Conservation (phyloP, 2,329 filamentous ascomycete species). For the Clonostachys rosea region DNA sequence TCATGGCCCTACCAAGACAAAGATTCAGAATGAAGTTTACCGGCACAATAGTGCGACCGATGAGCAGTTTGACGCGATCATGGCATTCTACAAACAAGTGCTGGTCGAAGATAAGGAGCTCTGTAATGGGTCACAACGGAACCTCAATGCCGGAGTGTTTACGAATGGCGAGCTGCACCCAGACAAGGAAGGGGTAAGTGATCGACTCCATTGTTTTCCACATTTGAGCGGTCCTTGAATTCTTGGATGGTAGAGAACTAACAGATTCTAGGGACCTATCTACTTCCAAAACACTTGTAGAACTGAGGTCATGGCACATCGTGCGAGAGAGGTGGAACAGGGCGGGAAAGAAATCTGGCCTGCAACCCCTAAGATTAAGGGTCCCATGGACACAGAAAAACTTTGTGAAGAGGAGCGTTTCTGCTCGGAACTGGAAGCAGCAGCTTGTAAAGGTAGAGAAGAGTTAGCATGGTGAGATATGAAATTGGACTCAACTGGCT, state of each 20-base stretch:
- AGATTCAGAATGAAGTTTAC: constrained; percentile 33
- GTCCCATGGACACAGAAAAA: constrained; percentile 15
- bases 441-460: constrained; percentile 4
- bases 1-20: background rate
- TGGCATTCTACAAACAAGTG: constrained; percentile 44
- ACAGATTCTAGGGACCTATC: constrained; percentile 36
- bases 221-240: background rate
- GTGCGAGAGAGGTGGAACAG: constrained; percentile 31
- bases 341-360: constrained; percentile 41
- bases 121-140: constrained; percentile 53
- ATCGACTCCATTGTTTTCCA: constrained; percentile 27
- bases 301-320: constrained; percentile 36
- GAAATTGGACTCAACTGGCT: no score
- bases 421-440: constrained; percentile 14
- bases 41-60: constrained; percentile 39
- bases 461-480: constrained; percentile 8
- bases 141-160: constrained; percentile 57
- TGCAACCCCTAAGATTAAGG: constrained; percentile 16
- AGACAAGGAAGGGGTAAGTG: constrained; percentile 35
- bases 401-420: constrained; percentile 15
- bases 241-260: background rate
- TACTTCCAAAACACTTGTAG: constrained; percentile 44
- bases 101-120: constrained; percentile 55
- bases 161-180: constrained; percentile 60
- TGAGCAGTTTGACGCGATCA: constrained; percentile 38